These are phyloP conservation scores for Anacardium occidentale DNA, from an alignment of 345 rosid species.

Conservation along the genomic window DNA sequence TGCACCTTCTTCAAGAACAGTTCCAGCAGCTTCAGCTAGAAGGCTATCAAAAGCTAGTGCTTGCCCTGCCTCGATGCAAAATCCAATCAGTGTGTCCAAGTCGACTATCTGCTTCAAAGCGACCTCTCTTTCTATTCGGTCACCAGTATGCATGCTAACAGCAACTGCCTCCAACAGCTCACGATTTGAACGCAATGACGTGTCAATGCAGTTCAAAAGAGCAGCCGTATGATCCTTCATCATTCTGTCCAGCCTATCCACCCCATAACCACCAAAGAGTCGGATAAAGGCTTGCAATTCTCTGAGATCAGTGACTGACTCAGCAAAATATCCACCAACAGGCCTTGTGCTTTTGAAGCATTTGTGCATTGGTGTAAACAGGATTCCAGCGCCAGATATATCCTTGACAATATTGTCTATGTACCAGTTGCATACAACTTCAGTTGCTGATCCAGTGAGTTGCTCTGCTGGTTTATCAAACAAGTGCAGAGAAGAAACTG, in stretches of 20 bases:
- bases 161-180: slow-evolving; percentile 86
- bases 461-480: slow-evolving; percentile 77
- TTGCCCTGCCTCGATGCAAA: slow-evolving; percentile 96
- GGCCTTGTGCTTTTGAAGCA: slow-evolving; percentile 98
- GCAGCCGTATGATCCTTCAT: slow-evolving; percentile 97
- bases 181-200: slow-evolving; percentile 82
- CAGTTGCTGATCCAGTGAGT: slow-evolving; percentile 80
- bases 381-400: slow-evolving; percentile 88
- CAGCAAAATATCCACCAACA: slow-evolving; percentile 98
- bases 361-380: slow-evolving; percentile 83
- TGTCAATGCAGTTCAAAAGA: slow-evolving; percentile 89
- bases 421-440: slow-evolving; percentile 97
- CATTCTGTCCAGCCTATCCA: slow-evolving; percentile 85
- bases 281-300: slow-evolving; percentile 85
- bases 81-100: slow-evolving; percentile 88
- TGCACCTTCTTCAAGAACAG: slow-evolving; percentile 82
- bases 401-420: slow-evolving; percentile 96
- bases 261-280: slow-evolving; percentile 94
- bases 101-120: slow-evolving; percentile 81
- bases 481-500: slow-evolving; percentile 73
- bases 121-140: slow-evolving; percentile 80
- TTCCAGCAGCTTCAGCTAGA: slow-evolving; percentile 91
- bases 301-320: slow-evolving; percentile 86
- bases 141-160: slow-evolving; percentile 93
- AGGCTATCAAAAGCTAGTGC: slow-evolving; percentile 91